Percentiles rank a stretch among this genome's conserved stretches.
phyloP scores from a whole-genome alignment of 1,139 yeast species.

The Saccharomyces hybrid region DNA sequence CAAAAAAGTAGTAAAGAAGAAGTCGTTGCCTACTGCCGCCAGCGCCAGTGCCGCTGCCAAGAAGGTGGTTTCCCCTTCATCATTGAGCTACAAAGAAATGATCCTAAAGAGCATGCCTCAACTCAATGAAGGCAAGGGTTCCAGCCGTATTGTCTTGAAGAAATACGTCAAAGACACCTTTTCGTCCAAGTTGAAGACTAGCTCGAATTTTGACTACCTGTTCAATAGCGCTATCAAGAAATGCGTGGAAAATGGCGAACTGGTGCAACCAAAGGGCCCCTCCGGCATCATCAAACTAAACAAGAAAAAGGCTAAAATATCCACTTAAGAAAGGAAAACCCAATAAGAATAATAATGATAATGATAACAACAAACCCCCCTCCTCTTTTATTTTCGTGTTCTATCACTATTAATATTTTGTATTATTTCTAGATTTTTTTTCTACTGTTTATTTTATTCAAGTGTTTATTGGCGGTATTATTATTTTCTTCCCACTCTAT shows the following conservation, averaged over 20 bases:
- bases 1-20: slow-evolving; percentile 1
- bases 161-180: slow-evolving; percentile 43
- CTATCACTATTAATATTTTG: not conserved
- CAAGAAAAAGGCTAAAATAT: slow-evolving; percentile 17
- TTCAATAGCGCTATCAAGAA: slow-evolving; percentile 75
- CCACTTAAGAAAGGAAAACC: slow-evolving; percentile 2
- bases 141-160: slow-evolving; percentile 56
- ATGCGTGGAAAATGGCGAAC: slow-evolving; percentile 72
- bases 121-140: slow-evolving; percentile 24
- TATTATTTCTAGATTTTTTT: not conserved
- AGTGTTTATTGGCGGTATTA: not conserved
- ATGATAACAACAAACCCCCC: not conserved
- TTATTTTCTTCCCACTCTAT: not conserved
- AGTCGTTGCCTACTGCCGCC: not conserved
- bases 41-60: slow-evolving; percentile 3
- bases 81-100: slow-evolving; percentile 25
- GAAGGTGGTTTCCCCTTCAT: slow-evolving; percentile 8
- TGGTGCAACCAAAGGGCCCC: slow-evolving; percentile 78
- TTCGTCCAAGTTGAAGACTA: slow-evolving; percentile 47
- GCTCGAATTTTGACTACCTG: slow-evolving; percentile 62
- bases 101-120: slow-evolving; percentile 18
- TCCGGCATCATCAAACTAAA: slow-evolving; percentile 37
- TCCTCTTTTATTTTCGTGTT: not conserved
- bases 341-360: not conserved
- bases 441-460: not conserved